Base-by-base conservation (phyloP, 139 green algal species). In the Picochlorum sp. region DNA sequence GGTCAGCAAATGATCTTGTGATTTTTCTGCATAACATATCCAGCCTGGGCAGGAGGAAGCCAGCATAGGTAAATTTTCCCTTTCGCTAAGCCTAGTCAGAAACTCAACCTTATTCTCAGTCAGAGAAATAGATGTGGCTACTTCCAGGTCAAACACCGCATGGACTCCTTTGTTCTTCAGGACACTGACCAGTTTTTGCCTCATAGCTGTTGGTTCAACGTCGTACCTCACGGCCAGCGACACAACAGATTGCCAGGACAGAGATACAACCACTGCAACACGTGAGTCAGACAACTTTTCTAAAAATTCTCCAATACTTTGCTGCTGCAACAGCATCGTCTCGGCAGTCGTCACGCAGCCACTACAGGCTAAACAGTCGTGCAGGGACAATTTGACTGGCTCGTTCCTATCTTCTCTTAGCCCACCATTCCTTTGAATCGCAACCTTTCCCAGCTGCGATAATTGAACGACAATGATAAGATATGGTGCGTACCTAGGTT, bases 21-120 rank as follows among this genome's bases (percentile, higher is more conserved):
- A 95, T 75, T 99, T 99, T 67, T 99, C 93, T 14, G 91, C 93
- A 64, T 98, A 99, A 69, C 89, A 97, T 47, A 99, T 83, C 93
- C 93, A 99, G 9, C 91, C 91, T 30, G 89, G 89, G 68, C 89
- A 97, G 12, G 89, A 79, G 26, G 85, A 94, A 0, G 86, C 81
- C 16, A 97, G 68, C 80, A 96, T 76, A 7, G 89, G 89, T 37
- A 96, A 59, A 59, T 33, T 61, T 60, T 31, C 8, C 33, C 20
- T 16, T 18, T 44, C 30, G 2, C 7, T 31, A 14, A 50, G 87
- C 5, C 81, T 67, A 12, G 64, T 44, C 16, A 85, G 24, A 55
- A 96, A 95, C 73, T 98, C 91, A n/a, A 70, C 67, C 18, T 76
- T 81, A 5, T 80, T 66, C 70, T 95, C 89, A 28, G 87, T 26